Conservation (phyloP, 371 early-diverging fungal genomes). For the Mucor irregularis region DNA sequence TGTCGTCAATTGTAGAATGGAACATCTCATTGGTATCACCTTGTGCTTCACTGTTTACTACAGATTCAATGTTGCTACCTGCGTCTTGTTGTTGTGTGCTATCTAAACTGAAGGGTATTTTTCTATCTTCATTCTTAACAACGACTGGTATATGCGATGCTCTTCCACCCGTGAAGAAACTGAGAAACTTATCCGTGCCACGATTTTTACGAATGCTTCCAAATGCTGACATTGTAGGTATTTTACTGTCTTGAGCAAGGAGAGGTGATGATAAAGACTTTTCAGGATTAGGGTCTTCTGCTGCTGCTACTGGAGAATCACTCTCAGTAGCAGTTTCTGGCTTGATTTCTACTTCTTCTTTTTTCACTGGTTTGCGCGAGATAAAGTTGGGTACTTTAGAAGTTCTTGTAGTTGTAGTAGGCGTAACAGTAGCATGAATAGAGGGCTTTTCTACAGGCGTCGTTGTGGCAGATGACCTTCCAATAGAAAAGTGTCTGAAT, state of each 20-base stretch:
- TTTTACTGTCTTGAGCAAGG: background rate
- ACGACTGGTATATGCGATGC: background rate
- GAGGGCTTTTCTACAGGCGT: background rate
- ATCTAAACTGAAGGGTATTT: too few relatives aligned
- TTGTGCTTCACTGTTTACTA: background rate
- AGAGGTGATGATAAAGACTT: constrained; percentile 14
- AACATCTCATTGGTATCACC: background rate
- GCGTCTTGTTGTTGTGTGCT: too few relatives aligned
- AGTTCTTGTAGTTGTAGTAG: background rate
- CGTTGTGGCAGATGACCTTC: constrained; percentile 6
- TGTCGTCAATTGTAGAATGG: background rate
- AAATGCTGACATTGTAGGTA: background rate
- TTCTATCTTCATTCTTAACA: background rate
- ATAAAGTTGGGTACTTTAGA: constrained; percentile 19
- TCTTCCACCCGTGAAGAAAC: constrained; percentile 11
- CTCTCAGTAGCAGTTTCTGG: background rate
- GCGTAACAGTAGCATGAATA: background rate
- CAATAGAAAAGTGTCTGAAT: constrained; percentile 4
- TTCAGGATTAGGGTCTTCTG: background rate
- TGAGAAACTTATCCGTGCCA: constrained; percentile 23
- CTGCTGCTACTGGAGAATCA: background rate
- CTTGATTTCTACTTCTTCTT: constrained; percentile 7
- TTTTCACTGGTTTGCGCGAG: constrained; percentile 15
- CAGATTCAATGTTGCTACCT: too few relatives aligned
- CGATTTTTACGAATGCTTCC: constrained; percentile 10